A percentile compares a stretch with the other conserved stretches of the same genome.
phyloP scores from a whole-genome alignment of 2,329 filamentous ascomycete species.

The Diaporthe vexans region DNA sequence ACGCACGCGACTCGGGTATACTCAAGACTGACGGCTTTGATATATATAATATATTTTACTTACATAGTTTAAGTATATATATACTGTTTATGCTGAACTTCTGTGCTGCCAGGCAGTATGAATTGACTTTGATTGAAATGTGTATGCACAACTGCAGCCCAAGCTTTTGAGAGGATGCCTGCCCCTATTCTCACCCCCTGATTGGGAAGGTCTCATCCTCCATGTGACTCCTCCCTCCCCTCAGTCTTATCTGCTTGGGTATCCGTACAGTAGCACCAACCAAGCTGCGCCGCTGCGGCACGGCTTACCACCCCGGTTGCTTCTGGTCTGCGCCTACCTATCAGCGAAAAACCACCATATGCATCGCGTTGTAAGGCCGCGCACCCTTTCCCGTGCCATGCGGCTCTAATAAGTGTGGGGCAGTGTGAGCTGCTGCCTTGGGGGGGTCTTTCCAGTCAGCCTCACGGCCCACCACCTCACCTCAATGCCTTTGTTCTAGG shows the following conservation, averaged over 20 bases:
- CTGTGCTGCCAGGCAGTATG: neutral
- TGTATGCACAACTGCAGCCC: neutral
- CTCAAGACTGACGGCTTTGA: neutral
- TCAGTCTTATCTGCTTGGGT: neutral
- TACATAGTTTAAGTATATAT: too few relatives aligned
- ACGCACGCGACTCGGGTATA: too few relatives aligned
- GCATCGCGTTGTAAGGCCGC: neutral
- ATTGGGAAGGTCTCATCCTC: constrained; percentile 10
- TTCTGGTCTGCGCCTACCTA: neutral
- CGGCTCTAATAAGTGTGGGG: constrained; percentile 6
- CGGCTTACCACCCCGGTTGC: neutral
- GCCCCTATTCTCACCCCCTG: neutral
- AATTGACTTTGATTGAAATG: neutral
- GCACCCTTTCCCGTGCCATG: neutral
- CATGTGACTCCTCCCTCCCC: neutral
- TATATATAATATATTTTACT: neutral
- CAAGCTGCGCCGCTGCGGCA: neutral
- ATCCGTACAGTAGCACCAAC: constrained; percentile 7
- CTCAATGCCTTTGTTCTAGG: neutral
- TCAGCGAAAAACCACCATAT: neutral
- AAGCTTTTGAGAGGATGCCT: neutral
- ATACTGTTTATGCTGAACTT: neutral
- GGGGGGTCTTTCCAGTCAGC: constrained; percentile 4
- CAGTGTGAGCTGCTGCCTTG: constrained; percentile 33
- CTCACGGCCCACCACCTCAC: neutral